Evolutionary conservation across 306 rosid genomes (phyloP).

Genomic region (Astragalus glycyphyllos): DNA sequence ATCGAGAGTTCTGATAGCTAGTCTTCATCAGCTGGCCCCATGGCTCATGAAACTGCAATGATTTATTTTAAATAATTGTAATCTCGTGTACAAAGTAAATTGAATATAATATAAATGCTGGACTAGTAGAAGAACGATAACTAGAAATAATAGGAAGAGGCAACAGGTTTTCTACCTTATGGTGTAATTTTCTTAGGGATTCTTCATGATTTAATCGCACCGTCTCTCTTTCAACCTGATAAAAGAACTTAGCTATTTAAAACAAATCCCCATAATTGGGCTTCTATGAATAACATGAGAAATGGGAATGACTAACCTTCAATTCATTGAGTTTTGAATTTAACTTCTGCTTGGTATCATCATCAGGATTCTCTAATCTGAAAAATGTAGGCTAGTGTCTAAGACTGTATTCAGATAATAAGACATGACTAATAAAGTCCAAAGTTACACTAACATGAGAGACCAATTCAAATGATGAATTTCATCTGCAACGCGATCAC

Average conservation of each 20-base stretch:
- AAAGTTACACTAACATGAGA: constrained; percentile 68
- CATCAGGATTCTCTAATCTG: constrained; percentile 69
- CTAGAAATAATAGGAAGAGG: constrained; percentile 4
- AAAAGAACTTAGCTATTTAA: constrained; percentile 9
- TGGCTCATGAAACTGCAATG: constrained; percentile 75
- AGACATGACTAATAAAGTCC: constrained; percentile 26
- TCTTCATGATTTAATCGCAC: constrained; percentile 72
- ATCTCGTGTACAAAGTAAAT: constrained; percentile 12
- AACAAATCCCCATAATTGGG: constrained; percentile 20
- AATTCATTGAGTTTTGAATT: constrained; percentile 52
- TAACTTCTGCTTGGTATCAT: constrained; percentile 52
- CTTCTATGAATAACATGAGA: constrained; percentile 26
- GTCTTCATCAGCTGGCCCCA: constrained; percentile 99
- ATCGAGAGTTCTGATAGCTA: constrained; percentile 95
- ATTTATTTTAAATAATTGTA: constrained; percentile 33
- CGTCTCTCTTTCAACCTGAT: constrained; percentile 65
- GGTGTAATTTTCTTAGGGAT: constrained; percentile 75
- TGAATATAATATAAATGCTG: neutral
- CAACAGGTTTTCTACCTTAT: constrained; percentile 53
- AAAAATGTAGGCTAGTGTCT: constrained; percentile 22
- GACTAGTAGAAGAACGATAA: constrained; percentile 17
- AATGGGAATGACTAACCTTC: constrained; percentile 60
- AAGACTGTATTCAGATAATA: constrained; percentile 14
- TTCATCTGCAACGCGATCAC: constrained; percentile 80
- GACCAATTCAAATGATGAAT: constrained; percentile 79